Evolutionary conservation across 306 rosid genomes (phyloP), one percentile per base, ranked within the genome.

Genomic region (Pachyrhizus erosus): DNA sequence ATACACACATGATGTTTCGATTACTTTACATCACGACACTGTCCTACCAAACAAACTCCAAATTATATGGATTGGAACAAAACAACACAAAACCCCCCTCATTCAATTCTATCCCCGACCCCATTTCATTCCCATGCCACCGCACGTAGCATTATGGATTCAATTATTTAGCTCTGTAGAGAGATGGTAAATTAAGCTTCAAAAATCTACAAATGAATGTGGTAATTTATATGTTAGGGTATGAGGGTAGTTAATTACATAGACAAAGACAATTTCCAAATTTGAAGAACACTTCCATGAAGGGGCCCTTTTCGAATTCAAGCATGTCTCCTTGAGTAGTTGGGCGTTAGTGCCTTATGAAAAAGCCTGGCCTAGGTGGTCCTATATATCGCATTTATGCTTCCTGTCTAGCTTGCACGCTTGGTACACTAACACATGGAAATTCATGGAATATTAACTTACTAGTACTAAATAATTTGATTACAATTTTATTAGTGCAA

Each of bases 41-140:
- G 60, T 60, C 86, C 49, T 34, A 57, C 72, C 72, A 67, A 52
- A 67, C 31, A 2, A 26, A 51, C 46, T 61, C 79, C 84, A 73
- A 34, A 51, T 40, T 34, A 37, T 37, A 21, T 52, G 76, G 75
- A 66, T 26, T 60, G 67, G 39, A 26, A 43, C 65, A 40, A 67
- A 51, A 26, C 75, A 23, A 74, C 57, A 37, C 45, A 61, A 37
- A 74, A 55, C 68, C 48, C 70, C 13, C 81, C 10, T 26, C 71
- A 40, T 21, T 81, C 61, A 70, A 42, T 0, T 42, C 60, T 10
- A 49, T 69, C 24, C 24, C 52, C 10, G 2, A 45, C 72, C 58
- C 75, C 80, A 66, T 67, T 58, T 54, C 77, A 6, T 55, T 58
- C 45, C 73, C 81, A 75, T 54, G 23, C 71, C 29, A 2, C 52